Conservation (phyloP, 1,284 basidiomycete species). For the Melampsora larici-populina region DNA sequence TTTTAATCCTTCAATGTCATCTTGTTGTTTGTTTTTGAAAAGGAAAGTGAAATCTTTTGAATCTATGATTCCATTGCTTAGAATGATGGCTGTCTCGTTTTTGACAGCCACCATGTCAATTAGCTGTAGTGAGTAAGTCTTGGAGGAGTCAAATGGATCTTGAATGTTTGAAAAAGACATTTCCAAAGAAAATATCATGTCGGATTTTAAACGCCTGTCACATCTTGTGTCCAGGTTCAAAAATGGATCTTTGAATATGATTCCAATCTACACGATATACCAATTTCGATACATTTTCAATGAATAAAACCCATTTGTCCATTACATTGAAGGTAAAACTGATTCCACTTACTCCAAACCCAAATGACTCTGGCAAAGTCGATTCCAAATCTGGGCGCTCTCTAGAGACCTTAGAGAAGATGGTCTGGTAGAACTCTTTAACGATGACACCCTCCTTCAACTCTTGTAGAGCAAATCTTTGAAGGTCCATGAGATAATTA, state of each 20-base stretch:
- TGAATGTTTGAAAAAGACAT: constrained; percentile 79
- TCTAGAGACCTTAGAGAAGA: constrained; percentile 68
- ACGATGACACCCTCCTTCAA: constrained; percentile 76
- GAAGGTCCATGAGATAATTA: constrained; percentile 70
- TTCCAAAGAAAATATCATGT: constrained; percentile 80
- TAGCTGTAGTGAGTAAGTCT: constrained; percentile 82
- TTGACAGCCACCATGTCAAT: constrained; percentile 83
- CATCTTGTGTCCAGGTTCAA: constrained; percentile 82
- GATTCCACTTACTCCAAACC: constrained; percentile 68
- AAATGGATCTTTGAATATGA: constrained; percentile 87
- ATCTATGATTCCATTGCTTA: constrained; percentile 79
- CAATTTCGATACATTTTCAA: too few species aligned
- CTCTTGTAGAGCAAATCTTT: constrained; percentile 70
- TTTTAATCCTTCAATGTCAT: constrained; percentile 58
- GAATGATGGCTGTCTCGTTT: constrained; percentile 64
- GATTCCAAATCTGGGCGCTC: constrained; percentile 78
- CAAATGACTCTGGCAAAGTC: constrained; percentile 81
- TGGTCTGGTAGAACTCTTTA: constrained; percentile 75
- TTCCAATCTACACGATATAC: constrained; percentile 3
- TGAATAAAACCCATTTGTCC: too few species aligned
- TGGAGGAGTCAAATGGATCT: constrained; percentile 65
- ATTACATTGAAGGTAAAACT: too few species aligned
- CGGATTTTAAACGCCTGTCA: constrained; percentile 65
- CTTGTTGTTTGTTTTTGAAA: constrained; percentile 53
- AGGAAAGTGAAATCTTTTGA: constrained; percentile 86